Conservation (phyloP, 73 alveolate genomes). For the Effrenium voratum region DNA sequence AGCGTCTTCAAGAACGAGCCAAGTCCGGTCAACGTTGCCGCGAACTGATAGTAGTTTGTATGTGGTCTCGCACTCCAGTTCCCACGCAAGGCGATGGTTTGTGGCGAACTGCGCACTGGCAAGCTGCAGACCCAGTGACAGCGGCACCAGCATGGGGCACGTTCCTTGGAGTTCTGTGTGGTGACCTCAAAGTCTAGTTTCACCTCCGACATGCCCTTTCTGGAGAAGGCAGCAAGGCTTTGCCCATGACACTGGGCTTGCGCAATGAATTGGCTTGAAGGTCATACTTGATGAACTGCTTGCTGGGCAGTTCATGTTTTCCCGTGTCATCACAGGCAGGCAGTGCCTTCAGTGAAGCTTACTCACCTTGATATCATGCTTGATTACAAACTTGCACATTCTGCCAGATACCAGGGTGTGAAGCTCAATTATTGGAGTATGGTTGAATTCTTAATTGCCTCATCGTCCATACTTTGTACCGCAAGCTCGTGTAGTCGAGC, state of each 20-base stretch:
- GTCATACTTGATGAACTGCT: constrained; percentile 80
- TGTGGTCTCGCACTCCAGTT: background rate
- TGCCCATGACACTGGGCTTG: no score
- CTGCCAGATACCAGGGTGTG: no score
- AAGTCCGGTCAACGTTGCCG: constrained; percentile 38
- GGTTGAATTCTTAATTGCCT: no score
- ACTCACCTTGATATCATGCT: no score
- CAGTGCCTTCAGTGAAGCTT: background rate
- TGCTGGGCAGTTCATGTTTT: constrained; percentile 48
- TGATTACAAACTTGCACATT: no score
- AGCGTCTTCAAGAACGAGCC: constrained; percentile 50
- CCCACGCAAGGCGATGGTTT: constrained; percentile 51
- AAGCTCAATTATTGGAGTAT: no score
- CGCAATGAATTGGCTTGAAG: background rate
- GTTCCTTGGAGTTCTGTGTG: no score
- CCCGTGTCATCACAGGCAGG: constrained; percentile 76
- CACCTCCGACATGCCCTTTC: no score
- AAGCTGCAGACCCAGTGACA: constrained; percentile 24
- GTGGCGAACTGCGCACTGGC: constrained; percentile 79
- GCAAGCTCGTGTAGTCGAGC: no score
- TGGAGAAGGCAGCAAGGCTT: no score
- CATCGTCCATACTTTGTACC: no score
- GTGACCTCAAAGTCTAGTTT: no score
- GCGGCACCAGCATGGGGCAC: background rate
- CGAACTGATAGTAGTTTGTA: background rate